Evolutionary conservation across 306 rosid species (phyloP), one percentile per base, ranked within the genome.

Genomic region (Prunus davidiana): DNA sequence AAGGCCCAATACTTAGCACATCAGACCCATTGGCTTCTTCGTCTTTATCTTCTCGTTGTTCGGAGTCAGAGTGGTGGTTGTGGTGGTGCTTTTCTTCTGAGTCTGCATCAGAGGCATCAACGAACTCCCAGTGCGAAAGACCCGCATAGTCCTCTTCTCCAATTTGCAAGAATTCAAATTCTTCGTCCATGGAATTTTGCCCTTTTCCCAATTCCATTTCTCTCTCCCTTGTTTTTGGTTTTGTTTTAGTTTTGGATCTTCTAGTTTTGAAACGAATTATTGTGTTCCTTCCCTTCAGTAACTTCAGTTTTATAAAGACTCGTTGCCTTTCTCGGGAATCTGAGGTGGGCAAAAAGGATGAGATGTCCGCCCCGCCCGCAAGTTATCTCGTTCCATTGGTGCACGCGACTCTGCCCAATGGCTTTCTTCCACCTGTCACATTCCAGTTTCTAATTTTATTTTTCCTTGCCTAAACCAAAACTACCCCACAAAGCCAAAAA

Each of bases 91-190:
- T 60, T 22, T 32, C 47, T 12, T 46, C 87, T 1, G 76, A 81
- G 77, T 76, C 84, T 12, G 82, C 77, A 20, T 76, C 86, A 4
- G 78, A 79, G 51, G 76, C 64, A 64, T 82, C 64, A 50, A 86
- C 64, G 47, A 86, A 52, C 66, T 86, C 89, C 98, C 98, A 93
- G 61, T 84, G 84, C 1, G 89, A 82, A 1, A 90, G 82, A 34
- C 70, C 68, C 50, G 60, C 50, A 10, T 45, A 12, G 8, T 77
- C 81, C 1, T 63, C 91, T 6, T 84, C 88, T 0, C 78, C 78
- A 0, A 81, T 81, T 20, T 79, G 64, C 74, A 87, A 5, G 61
- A 87, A 80, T 20, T 84, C 84, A 73, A 84, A 79, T 61, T 89
- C 87, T 46, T 78, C 81, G 15, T 56, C 72, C 41, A 60, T 3